These are phyloP conservation scores for Pestalotiopsis sp. DNA, from an alignment of 2,329 filamentous ascomycete genomes.

Conservation along the genomic window DNA sequence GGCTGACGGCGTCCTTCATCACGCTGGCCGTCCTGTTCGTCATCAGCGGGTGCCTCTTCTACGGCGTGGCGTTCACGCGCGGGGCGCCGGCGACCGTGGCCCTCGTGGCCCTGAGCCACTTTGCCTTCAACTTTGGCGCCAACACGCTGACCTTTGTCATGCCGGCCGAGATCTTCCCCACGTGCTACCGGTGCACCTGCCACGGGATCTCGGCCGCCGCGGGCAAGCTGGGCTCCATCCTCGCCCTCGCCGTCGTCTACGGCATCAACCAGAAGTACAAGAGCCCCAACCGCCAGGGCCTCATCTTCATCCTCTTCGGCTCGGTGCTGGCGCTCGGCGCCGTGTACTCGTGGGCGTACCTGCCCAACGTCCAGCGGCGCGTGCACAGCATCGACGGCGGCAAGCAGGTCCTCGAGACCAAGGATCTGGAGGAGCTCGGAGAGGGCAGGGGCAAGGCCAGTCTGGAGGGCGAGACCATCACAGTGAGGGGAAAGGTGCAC, in stretches of 20 bases:
- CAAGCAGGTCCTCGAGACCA: constrained; percentile 43
- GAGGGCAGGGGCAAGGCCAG: constrained; percentile 49
- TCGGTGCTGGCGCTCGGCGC: constrained; percentile 52
- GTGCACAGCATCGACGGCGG: constrained; percentile 33
- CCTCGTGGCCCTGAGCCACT: constrained; percentile 55
- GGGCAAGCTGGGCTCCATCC: constrained; percentile 55
- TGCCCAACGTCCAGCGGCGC: constrained; percentile 50
- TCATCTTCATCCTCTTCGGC: constrained; percentile 54
- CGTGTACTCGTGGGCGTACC: constrained; percentile 54
- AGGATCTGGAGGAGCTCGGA: constrained; percentile 53
- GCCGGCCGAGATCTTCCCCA: constrained; percentile 67
- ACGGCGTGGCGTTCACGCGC: constrained; percentile 43
- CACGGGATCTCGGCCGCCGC: constrained; percentile 64
- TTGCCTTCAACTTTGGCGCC: constrained; percentile 60
- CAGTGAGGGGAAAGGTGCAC: constrained; percentile 41
- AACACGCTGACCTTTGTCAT: constrained; percentile 68
- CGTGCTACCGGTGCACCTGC: constrained; percentile 63
- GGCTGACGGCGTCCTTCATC: constrained; percentile 53
- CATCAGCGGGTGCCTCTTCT: constrained; percentile 53
- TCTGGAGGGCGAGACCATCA: constrained; percentile 47
- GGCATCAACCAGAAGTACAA: constrained; percentile 50
- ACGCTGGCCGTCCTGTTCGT: constrained; percentile 49
- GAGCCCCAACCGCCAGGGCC: constrained; percentile 45
- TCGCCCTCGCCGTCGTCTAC: constrained; percentile 32
- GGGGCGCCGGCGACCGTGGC: constrained; percentile 47